phyloP scores from a whole-genome alignment of 306 rosid species.

The Calophaca sinica region DNA sequence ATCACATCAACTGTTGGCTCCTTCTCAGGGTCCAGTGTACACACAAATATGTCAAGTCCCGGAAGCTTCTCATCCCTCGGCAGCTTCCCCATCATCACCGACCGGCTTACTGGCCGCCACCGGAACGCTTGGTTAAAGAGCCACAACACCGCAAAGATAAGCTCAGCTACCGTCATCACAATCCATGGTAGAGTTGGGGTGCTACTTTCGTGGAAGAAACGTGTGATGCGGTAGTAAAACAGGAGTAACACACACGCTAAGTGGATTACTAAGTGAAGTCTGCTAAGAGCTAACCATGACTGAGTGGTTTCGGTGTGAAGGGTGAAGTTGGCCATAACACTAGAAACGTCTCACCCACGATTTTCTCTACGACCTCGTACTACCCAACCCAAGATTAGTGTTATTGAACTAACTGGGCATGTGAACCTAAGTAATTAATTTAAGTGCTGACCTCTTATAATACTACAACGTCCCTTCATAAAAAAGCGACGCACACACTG shows the following conservation, averaged over 20 bases:
- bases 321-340: constrained; percentile 18
- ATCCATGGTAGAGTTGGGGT: constrained; percentile 32
- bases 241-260: neutral
- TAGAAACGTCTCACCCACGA: too few relatives aligned
- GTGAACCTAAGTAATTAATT: too few relatives aligned
- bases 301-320: constrained; percentile 48
- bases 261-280: constrained; percentile 38
- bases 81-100: constrained; percentile 11
- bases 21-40: constrained; percentile 53
- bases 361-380: too few relatives aligned
- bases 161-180: constrained; percentile 38
- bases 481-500: too few relatives aligned
- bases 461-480: too few relatives aligned
- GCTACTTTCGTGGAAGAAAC: neutral
- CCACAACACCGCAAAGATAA: constrained; percentile 32
- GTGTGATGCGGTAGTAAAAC: constrained; percentile 44
- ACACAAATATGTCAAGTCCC: constrained; percentile 56
- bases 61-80: constrained; percentile 43
- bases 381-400: too few relatives aligned
- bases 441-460: too few relatives aligned
- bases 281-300: constrained; percentile 32
- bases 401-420: too few relatives aligned
- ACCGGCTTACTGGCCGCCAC: constrained; percentile 48
- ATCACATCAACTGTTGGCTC: constrained; percentile 56
- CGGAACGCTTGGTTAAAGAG: constrained; percentile 48